Conservation (phyloP, 768 basidiomycete genomes). For the Lactarius psammicola region DNA sequence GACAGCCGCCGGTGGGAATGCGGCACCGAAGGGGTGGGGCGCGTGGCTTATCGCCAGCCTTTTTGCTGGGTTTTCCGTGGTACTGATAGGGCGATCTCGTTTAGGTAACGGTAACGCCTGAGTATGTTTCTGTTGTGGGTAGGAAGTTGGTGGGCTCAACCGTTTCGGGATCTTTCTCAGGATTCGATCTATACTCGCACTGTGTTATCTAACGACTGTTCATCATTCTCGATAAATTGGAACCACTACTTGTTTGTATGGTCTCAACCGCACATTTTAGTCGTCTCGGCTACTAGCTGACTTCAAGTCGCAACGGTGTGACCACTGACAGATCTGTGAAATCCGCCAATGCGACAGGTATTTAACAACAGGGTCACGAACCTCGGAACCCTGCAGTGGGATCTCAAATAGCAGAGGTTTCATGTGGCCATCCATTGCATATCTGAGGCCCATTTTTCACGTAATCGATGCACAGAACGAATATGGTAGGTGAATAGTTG, state of each 20-base stretch:
- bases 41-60: constrained; percentile 43
- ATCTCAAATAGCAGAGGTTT: no score
- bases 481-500: no score
- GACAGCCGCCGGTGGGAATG: constrained; percentile 32
- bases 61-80: constrained; percentile 32
- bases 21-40: constrained; percentile 28
- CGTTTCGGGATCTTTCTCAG: background rate
- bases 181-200: background rate
- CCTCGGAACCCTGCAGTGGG: no score
- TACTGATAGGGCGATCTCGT: background rate
- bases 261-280: no score
- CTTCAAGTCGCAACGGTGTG: no score
- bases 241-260: background rate
- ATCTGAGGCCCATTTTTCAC: no score
- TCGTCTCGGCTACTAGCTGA: no score
- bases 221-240: background rate
- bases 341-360: background rate
- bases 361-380: no score
- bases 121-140: background rate
- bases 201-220: background rate
- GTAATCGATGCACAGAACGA: no score
- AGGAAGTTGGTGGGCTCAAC: background rate
- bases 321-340: background rate
- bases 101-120: constrained; percentile 1
- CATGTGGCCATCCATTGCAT: no score